These are phyloP conservation scores for Solanum phureja DNA, from an alignment of 257 asterid genomes.

Conservation along the genomic window DNA sequence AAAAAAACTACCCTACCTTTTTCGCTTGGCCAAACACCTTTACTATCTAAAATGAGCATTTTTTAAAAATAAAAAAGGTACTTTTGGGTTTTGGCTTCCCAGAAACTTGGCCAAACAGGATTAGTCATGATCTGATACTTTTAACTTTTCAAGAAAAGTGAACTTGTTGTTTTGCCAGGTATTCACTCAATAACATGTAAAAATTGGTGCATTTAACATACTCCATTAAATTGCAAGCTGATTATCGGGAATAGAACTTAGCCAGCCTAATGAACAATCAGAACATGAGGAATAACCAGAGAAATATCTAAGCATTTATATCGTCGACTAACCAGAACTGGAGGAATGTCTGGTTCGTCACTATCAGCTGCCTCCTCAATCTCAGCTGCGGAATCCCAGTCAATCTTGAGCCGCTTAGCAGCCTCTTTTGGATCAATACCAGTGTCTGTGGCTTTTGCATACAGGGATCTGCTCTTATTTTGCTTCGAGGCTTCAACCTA, in stretches of 20 bases:
- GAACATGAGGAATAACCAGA: neutral
- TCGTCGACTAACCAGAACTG: constrained; percentile 51
- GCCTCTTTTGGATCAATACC: constrained; percentile 81
- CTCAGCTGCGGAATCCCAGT: constrained; percentile 96
- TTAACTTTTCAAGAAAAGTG: neutral
- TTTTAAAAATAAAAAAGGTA: neutral
- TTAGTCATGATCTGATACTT: neutral
- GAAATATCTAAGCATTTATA: neutral
- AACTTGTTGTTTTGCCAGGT: neutral
- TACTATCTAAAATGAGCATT: neutral
- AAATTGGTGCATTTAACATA: neutral
- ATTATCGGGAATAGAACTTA: neutral
- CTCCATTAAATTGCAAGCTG: neutral
- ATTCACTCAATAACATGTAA: neutral
- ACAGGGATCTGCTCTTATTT: constrained; percentile 56
- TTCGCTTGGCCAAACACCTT: neutral
- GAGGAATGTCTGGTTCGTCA: constrained; percentile 66
- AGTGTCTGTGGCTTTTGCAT: constrained; percentile 79
- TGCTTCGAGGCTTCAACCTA: constrained; percentile 49
- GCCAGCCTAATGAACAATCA: neutral
- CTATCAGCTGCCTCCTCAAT: constrained; percentile 44
- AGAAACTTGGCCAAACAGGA: neutral
- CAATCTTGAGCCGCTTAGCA: constrained; percentile 77
- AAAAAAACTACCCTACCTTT: neutral
- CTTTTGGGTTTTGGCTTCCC: neutral